phyloP scores from a whole-genome alignment of 2,329 filamentous ascomycete genomes.

The Colletotrichum tofieldiae region DNA sequence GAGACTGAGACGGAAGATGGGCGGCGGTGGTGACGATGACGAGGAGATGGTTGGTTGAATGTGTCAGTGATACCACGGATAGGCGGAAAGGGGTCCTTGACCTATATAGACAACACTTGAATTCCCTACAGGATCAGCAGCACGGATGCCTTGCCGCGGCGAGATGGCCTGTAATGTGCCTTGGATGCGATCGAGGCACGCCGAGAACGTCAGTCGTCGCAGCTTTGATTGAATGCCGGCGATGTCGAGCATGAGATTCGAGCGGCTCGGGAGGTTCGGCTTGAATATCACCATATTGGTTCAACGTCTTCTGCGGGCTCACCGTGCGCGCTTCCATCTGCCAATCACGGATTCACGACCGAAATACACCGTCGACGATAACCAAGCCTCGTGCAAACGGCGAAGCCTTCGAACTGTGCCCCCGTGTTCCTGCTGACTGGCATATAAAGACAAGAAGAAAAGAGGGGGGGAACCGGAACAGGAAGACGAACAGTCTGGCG shows the following conservation, averaged over 20 bases:
- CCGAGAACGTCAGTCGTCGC: background rate
- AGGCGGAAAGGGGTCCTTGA: too few species aligned
- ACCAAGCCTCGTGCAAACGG: too few species aligned
- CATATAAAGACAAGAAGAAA: too few species aligned
- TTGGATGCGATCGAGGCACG: too few species aligned
- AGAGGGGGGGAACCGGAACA: too few species aligned
- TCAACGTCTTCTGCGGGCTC: background rate
- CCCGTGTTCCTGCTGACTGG: too few species aligned
- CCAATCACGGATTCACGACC: background rate
- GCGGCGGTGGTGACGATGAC: slow-evolving; percentile 39
- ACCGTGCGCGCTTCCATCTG: background rate
- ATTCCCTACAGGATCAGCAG: background rate
- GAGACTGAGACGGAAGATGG: slow-evolving; percentile 43
- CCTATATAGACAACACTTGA: background rate
- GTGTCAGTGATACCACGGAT: slow-evolving; percentile 31
- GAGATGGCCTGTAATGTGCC: background rate
- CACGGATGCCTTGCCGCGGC: background rate
- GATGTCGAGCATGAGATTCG: background rate
- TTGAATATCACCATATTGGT: background rate
- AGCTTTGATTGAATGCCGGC: background rate
- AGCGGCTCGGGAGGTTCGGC: background rate
- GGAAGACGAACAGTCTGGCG: too few species aligned
- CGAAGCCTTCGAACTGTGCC: too few species aligned
- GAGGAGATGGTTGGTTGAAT: slow-evolving; percentile 41
- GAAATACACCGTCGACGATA: background rate